phyloP scores from a whole-genome alignment of 768 basidiomycete species.

The Rhizopogon rudus region DNA sequence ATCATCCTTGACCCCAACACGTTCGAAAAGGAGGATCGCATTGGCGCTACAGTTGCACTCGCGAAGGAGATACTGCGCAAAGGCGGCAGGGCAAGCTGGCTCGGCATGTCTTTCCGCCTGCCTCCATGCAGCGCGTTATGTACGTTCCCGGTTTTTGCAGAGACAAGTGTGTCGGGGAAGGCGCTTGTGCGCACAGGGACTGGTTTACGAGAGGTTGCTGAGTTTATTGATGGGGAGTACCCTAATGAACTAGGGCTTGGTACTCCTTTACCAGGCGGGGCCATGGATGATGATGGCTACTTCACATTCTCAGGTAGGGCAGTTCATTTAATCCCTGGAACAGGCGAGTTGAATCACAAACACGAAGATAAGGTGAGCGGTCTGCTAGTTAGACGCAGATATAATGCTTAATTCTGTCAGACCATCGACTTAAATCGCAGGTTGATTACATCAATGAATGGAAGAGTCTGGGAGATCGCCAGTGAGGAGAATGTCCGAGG shows the following conservation, averaged over 20 bases:
- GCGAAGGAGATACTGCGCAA: not conserved
- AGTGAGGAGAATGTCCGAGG: not conserved
- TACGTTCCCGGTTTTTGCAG: constrained; percentile 1
- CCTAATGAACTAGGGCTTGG: not conserved
- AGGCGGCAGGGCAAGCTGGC: constrained; percentile 3
- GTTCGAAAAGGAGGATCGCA: not conserved
- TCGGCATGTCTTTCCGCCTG: constrained; percentile 3
- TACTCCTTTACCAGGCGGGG: not conserved
- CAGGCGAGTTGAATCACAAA: no score
- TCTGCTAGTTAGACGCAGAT: no score
- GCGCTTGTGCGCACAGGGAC: not conserved
- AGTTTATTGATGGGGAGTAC: not conserved
- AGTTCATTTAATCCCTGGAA: not conserved
- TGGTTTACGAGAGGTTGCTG: not conserved
- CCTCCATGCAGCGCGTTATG: not conserved
- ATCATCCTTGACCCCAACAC: not conserved
- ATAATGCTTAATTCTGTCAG: no score
- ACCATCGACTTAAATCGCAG: no score
- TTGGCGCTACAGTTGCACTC: not conserved
- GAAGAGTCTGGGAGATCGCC: not conserved
- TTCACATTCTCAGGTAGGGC: not conserved
- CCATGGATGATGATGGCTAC: not conserved
- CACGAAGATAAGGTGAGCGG: no score
- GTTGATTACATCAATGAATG: not conserved
- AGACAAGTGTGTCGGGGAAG: not conserved